phyloP scores from a whole-genome alignment of 1,284 basidiomycete genomes.

The Phellopilus nigrolimitatus region DNA sequence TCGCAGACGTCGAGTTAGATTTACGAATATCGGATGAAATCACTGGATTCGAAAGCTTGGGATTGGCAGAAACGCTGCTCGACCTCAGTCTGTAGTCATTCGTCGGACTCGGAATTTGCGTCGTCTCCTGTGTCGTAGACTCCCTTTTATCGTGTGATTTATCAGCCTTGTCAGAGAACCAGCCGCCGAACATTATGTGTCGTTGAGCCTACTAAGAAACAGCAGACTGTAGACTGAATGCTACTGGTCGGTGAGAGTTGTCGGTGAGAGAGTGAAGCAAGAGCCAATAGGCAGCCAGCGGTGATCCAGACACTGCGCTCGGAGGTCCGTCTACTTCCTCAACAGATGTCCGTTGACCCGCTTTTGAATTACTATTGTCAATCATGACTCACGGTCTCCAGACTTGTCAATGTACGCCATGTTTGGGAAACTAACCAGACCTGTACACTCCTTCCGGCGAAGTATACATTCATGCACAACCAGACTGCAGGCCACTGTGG shows the following conservation, averaged over 20 bases:
- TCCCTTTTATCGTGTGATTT: not conserved
- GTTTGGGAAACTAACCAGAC: not conserved
- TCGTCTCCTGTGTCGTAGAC: too few relatives aligned
- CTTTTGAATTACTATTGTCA: too few relatives aligned
- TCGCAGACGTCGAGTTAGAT: not conserved
- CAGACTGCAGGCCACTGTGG: not conserved
- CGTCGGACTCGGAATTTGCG: too few relatives aligned
- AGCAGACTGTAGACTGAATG: too few relatives aligned
- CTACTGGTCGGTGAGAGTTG: too few relatives aligned
- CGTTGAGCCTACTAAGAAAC: not conserved
- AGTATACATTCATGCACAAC: not conserved
- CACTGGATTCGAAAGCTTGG: not conserved
- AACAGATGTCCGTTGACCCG: too few relatives aligned
- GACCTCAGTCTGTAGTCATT: not conserved
- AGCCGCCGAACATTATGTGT: conserved; percentile 8
- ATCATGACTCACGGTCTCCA: too few relatives aligned
- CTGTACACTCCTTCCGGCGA: not conserved
- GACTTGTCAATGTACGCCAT: not conserved
- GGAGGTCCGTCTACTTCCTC: too few relatives aligned
- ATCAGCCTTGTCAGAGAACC: not conserved
- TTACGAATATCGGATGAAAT: not conserved
- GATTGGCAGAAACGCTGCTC: not conserved
- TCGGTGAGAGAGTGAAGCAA: too few relatives aligned
- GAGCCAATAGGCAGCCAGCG: too few relatives aligned
- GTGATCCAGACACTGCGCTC: too few relatives aligned